Conservation (phyloP, 306 rosid genomes). For the Gynostemma pentaphyllum region DNA sequence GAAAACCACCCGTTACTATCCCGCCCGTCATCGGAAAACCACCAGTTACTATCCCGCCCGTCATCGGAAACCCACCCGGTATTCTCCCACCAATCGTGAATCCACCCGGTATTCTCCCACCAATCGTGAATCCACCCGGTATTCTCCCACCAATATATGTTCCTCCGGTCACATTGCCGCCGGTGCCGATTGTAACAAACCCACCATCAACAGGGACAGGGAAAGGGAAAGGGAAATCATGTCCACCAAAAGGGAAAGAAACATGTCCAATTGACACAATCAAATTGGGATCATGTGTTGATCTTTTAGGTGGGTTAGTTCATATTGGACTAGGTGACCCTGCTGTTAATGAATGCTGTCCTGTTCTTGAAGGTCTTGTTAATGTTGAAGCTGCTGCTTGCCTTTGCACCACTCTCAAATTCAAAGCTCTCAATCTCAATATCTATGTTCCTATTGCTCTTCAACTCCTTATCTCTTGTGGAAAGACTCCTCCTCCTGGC, state of each 20-base stretch:
- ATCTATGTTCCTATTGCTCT: slow-evolving; percentile 74
- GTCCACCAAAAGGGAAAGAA: slow-evolving; percentile 32
- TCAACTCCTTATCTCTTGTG: slow-evolving; percentile 85
- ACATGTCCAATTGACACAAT: slow-evolving; percentile 83
- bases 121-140: background rate
- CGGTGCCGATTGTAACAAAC: too few relatives aligned
- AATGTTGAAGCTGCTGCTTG: slow-evolving; percentile 79
- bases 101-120: slow-evolving; percentile 10
- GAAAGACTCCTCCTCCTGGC: slow-evolving; percentile 92
- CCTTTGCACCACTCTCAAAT: slow-evolving; percentile 82
- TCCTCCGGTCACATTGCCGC: too few relatives aligned
- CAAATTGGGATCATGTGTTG: slow-evolving; percentile 76
- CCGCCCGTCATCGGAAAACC: slow-evolving; percentile 11
- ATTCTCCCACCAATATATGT: slow-evolving; percentile 4
- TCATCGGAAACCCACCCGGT: slow-evolving; percentile 10
- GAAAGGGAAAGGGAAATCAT: slow-evolving; percentile 20
- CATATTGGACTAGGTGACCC: slow-evolving; percentile 84
- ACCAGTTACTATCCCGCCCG: slow-evolving; percentile 17
- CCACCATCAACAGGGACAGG: too few relatives aligned
- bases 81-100: background rate
- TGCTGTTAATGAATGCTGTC: slow-evolving; percentile 63
- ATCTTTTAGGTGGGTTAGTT: slow-evolving; percentile 62
- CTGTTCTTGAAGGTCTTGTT: slow-evolving; percentile 59
- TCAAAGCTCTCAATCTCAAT: slow-evolving; percentile 76
- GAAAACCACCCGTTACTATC: background rate